Evolutionary conservation across 495 filamentous ascomycete genomes (phyloP).

Genomic region (Ascobolus immersus): DNA sequence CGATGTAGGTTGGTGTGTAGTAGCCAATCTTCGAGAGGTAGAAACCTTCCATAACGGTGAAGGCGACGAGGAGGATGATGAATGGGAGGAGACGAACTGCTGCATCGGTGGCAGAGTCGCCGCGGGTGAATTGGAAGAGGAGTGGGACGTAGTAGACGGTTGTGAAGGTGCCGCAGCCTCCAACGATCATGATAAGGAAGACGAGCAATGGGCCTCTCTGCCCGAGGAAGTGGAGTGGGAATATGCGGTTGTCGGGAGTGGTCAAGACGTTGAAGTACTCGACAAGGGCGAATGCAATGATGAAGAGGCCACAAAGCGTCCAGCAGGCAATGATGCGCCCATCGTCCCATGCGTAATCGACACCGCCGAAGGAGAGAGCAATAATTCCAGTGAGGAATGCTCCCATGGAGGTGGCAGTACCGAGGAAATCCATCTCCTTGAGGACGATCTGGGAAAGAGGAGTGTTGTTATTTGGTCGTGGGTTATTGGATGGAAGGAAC

Average conservation of each 20-base stretch:
- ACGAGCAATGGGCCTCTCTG: conserved; percentile 23
- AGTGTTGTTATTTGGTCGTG: too few relatives aligned
- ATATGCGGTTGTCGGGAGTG: conserved; percentile 22
- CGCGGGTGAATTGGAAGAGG: conserved; percentile 24
- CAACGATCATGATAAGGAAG: conserved; percentile 18
- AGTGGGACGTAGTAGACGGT: conserved; percentile 28
- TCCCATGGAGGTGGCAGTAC: conserved; percentile 21
- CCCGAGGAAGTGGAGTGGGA: conserved; percentile 27
- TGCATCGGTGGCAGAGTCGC: conserved; percentile 16
- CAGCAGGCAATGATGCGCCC: conserved; percentile 29
- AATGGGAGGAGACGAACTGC: conserved; percentile 29
- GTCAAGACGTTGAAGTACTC: conserved; percentile 29
- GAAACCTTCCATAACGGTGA: conserved; percentile 24
- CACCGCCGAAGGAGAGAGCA: conserved; percentile 31
- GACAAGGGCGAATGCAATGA: conserved; percentile 25
- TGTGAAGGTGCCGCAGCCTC: conserved; percentile 17
- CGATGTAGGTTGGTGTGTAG: conserved; percentile 35
- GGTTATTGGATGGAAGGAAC: conserved; percentile 25
- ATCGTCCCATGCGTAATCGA: conserved; percentile 26
- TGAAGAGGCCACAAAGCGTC: conserved; percentile 25
- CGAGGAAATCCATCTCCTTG: conserved; percentile 22
- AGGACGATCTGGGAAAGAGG: conserved; percentile 21
- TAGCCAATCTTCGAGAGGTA: conserved; percentile 25
- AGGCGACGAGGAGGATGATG: conserved; percentile 24
- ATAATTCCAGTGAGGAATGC: conserved; percentile 22